A percentile compares a stretch with the other conserved stretches of the same genome.
phyloP scores from a whole-genome alignment of 108 stramenopile genomes.

The Aurantiochytrium sp. region DNA sequence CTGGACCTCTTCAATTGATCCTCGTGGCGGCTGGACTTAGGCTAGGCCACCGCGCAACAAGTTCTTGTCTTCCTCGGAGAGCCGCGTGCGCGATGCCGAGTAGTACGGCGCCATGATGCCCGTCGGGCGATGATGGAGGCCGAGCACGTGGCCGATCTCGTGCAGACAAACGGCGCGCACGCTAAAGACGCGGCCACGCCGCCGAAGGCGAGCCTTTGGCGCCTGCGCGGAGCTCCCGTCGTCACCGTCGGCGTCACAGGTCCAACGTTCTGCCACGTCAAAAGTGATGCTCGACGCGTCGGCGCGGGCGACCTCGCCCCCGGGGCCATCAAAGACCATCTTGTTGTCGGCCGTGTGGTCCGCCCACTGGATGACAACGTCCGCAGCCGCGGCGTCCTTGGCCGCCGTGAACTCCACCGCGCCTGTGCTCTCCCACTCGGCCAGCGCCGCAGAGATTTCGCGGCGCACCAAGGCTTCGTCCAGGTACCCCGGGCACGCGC shows the following conservation, averaged over 20 bases:
- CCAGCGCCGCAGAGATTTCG: neutral
- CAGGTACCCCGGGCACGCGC: neutral
- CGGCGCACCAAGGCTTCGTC: neutral
- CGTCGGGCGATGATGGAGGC: neutral
- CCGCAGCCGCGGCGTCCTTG: neutral
- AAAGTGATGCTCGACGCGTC: neutral
- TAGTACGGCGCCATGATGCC: neutral
- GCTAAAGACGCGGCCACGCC: neutral
- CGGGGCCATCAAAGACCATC: neutral
- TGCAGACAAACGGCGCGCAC: neutral
- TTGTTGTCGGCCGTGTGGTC: neutral
- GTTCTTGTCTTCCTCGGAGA: neutral
- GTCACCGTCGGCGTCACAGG: too few species aligned
- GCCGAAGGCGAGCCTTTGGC: too few species aligned
- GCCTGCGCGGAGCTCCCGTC: too few species aligned
- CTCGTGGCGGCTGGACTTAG: too few species aligned
- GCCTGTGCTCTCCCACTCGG: neutral
- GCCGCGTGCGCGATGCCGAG: neutral
- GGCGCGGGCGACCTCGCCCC: neutral
- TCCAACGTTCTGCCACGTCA: neutral
- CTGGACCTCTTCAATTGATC: too few species aligned
- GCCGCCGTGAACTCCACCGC: neutral
- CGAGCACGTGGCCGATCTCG: neutral
- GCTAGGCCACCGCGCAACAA: too few species aligned
- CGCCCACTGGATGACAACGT: neutral